These are phyloP conservation scores for Zizania palustris DNA, from an alignment of 202 grass and related monocot species.

Conservation along the genomic window DNA sequence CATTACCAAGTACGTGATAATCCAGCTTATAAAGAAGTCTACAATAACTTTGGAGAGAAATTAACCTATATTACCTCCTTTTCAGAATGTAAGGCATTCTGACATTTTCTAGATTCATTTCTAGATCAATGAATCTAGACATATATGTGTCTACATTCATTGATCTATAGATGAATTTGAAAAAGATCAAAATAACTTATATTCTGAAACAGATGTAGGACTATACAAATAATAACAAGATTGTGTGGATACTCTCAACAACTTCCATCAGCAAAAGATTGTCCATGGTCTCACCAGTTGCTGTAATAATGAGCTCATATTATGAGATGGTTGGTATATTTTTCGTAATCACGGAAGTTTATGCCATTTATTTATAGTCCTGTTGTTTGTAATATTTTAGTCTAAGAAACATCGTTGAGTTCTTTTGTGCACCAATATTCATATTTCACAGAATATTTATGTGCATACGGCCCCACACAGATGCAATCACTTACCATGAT, in stretches of 20 bases:
- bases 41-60: not conserved
- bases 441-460: not conserved
- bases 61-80: not conserved
- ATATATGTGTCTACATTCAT: too few species aligned
- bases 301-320: not conserved
- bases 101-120: too few species aligned
- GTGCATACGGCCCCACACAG: not conserved
- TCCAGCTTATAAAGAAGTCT: not conserved
- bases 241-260: not conserved
- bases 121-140: too few species aligned
- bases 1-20: not conserved
- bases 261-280: not conserved
- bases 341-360: not conserved
- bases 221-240: not conserved
- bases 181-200: too few species aligned
- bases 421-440: not conserved
- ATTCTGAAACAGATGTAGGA: too few species aligned
- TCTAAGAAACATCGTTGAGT: not conserved
- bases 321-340: not conserved
- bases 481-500: constrained; percentile 15
- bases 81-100: too few species aligned
- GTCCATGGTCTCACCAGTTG: not conserved
- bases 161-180: too few species aligned
- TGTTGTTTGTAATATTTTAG: not conserved
- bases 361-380: not conserved